A percentile compares a stretch with the other conserved stretches of the same genome.
phyloP scores from a whole-genome alignment of 495 filamentous ascomycete species.

The Cryomyces minteri region DNA sequence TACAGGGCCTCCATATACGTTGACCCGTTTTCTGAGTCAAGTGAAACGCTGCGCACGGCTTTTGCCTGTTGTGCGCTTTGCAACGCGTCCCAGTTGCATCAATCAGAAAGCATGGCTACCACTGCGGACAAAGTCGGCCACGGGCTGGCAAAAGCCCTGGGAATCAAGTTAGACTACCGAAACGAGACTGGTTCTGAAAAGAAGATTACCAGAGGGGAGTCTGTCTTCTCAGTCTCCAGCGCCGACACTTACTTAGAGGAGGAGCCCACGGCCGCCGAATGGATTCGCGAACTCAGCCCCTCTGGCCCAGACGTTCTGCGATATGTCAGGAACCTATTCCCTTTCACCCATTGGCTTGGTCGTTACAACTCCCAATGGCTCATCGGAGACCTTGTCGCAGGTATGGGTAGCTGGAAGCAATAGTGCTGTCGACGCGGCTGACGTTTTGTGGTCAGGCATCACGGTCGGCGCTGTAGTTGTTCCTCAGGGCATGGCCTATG shows the following conservation, averaged over 20 bases:
- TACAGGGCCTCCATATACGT: too few species aligned
- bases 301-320: constrained; percentile 27
- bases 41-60: too few species aligned
- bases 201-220: constrained; percentile 51
- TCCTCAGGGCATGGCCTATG: constrained; percentile 96
- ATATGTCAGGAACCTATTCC: constrained; percentile 60
- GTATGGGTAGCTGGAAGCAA: constrained; percentile 25
- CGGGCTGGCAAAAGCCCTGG: constrained; percentile 57
- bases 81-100: too few species aligned
- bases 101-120: constrained; percentile 17
- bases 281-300: constrained; percentile 44
- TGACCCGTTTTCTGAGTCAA: too few species aligned
- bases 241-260: constrained; percentile 70
- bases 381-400: constrained; percentile 73
- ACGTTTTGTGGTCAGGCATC: constrained; percentile 36
- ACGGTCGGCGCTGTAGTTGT: constrained; percentile 94
- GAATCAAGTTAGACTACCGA: constrained; percentile 59
- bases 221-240: constrained; percentile 55
- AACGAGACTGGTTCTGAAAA: constrained; percentile 26
- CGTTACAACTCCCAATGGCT: constrained; percentile 86
- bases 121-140: constrained; percentile 43
- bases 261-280: constrained; percentile 59
- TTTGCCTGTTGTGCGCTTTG: too few species aligned
- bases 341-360: constrained; percentile 72
- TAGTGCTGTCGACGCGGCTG: constrained; percentile 4